phyloP scores from a whole-genome alignment of 768 basidiomycete species.

The Sistotremastrum suecicum region DNA sequence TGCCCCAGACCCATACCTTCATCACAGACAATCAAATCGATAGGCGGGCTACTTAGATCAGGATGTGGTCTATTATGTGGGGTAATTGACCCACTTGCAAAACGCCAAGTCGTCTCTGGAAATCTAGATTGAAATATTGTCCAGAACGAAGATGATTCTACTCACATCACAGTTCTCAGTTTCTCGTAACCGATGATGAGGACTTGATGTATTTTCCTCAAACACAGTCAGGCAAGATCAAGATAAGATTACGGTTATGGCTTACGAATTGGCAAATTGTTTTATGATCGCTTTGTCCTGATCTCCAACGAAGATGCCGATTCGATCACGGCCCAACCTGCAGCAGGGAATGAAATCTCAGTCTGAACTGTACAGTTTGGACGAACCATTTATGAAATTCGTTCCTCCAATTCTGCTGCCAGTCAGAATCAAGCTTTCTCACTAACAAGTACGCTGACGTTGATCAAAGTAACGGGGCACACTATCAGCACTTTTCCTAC shows the following conservation, averaged over 20 bases:
- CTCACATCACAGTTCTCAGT: constrained; percentile 69
- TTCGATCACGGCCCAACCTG: constrained; percentile 41
- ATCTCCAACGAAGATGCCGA: constrained; percentile 47
- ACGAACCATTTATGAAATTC: constrained; percentile 93
- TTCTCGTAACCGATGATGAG: constrained; percentile 93
- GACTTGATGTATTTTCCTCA: constrained; percentile 65
- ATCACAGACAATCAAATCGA: constrained; percentile 90
- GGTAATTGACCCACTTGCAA: constrained; percentile 38
- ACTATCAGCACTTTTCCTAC: constrained; percentile 82
- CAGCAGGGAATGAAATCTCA: not conserved
- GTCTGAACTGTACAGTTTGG: not conserved
- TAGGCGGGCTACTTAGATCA: constrained; percentile 48
- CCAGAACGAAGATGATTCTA: constrained; percentile 3
- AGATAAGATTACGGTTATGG: constrained; percentile 2
- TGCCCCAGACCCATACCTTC: constrained; percentile 42
- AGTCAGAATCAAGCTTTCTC: constrained; percentile 1
- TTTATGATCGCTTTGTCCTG: constrained; percentile 43
- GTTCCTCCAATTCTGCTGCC: constrained; percentile 75
- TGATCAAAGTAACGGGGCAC: constrained; percentile 84
- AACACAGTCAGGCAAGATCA: not conserved
- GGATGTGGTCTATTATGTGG: constrained; percentile 1
- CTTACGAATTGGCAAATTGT: constrained; percentile 64
- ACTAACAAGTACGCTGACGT: constrained; percentile 31
- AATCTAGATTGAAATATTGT: not conserved
- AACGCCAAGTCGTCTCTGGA: constrained; percentile 39